Base-by-base conservation (phyloP, 2,329 filamentous ascomycete species). In the Colletotrichum navitas region DNA sequence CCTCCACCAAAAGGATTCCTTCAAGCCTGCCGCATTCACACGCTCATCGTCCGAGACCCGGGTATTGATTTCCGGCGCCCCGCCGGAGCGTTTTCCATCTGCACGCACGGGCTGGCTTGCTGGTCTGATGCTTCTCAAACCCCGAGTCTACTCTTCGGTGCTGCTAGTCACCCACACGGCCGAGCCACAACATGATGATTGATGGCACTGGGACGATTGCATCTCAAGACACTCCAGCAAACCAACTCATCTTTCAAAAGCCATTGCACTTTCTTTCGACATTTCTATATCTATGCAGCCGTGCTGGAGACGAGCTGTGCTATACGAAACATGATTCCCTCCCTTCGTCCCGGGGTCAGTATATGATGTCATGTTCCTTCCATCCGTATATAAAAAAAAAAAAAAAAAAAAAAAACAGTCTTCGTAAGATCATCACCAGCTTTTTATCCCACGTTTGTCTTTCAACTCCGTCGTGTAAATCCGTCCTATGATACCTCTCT, bases 361-460 rank as follows among this genome's bases (percentile, higher is more conserved):
- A 39, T 39, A 51, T 32, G 45, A 52, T 63, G 60, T 34, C 21
- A 8, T 52, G 14, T 29, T 36, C 45, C 45, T 47, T 26, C 47
- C 60, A 52, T 52, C 45, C 47, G 5, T 41, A 5, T 60, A 45
- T 5, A 47, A 47, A 1, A 7, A 59, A 59, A 59, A 6, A 3
- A 60, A 29, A 24, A 49, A 29, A 52, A 3, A 4, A 51, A 29
- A 29, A 18, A 18, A n/a, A 54, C 26, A 26, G 36, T 26, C 36
- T 21, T 63, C 45, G n/a, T 63, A 52, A 52, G 41, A n/a, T 51
- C 45, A 41, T 63, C 32, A 52, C 51, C 60, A 52, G 47, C 60
- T 41, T 63, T 63, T 52, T n/a, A 51, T 52, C 60, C 45, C 45
- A 29, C 34, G 34, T 36, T 52, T 51, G 60, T 59, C 62, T 26